Conservation (phyloP, 331 rosid species). For the Acacia pycnantha region DNA sequence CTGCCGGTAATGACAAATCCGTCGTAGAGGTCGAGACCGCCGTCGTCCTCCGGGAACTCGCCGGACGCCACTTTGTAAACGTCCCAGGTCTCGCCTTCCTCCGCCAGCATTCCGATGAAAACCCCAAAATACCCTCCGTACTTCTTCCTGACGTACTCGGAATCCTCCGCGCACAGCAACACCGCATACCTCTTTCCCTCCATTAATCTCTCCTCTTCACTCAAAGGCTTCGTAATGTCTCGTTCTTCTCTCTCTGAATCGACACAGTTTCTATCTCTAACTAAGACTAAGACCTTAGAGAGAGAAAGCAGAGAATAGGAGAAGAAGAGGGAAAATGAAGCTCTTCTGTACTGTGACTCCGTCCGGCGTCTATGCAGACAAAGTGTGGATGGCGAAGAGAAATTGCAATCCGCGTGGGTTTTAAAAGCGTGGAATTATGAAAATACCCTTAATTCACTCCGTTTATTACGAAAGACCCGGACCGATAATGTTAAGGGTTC, state of each 20-base stretch:
- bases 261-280: slow-evolving; percentile 14
- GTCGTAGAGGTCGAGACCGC: slow-evolving; percentile 38
- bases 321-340: neutral
- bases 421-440: slow-evolving; percentile 13
- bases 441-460: neutral
- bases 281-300: slow-evolving; percentile 1
- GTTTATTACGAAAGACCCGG: slow-evolving; percentile 17
- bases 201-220: neutral
- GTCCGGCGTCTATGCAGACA: neutral
- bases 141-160: slow-evolving; percentile 68
- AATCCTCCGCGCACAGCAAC: slow-evolving; percentile 81
- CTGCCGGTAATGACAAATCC: slow-evolving; percentile 89
- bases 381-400: neutral
- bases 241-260: neutral
- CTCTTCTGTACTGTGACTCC: neutral
- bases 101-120: slow-evolving; percentile 62
- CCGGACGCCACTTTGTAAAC: slow-evolving; percentile 56
- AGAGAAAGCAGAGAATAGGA: slow-evolving; percentile 19
- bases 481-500: neutral
- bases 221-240: neutral
- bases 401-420: neutral
- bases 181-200: slow-evolving; percentile 54
- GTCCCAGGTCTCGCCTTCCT: slow-evolving; percentile 82
- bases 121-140: slow-evolving; percentile 86
- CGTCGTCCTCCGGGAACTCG: slow-evolving; percentile 54